phyloP scores from a whole-genome alignment of 2,329 filamentous ascomycete genomes.

The Talaromyces sp. region DNA sequence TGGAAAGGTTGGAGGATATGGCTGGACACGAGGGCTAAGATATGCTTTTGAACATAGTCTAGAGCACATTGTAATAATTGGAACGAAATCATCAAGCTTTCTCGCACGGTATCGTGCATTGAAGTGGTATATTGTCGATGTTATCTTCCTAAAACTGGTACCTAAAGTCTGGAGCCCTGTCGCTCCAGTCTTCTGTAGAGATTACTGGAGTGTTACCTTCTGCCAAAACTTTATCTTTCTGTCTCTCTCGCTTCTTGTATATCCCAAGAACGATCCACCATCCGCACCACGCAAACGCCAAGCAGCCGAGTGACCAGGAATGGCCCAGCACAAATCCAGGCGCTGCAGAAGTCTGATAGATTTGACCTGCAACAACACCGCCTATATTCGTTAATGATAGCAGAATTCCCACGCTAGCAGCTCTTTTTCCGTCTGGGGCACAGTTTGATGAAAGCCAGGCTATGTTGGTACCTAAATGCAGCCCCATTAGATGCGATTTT shows the following conservation, averaged over 20 bases:
- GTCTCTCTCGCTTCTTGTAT: neutral
- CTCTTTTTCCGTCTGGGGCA: constrained; percentile 71
- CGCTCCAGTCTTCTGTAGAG: neutral
- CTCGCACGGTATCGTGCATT: neutral
- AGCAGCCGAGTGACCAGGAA: constrained; percentile 1
- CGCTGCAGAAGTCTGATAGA: constrained; percentile 1
- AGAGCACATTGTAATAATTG: neutral
- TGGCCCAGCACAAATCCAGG: constrained; percentile 3
- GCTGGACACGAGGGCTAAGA: constrained; percentile 26
- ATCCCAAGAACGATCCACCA: constrained; percentile 2
- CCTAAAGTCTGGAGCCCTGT: constrained; percentile 1
- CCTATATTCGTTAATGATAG: constrained; percentile 65
- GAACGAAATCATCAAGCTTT: neutral
- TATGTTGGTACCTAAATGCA: constrained; percentile 36
- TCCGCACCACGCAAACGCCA: constrained; percentile 1
- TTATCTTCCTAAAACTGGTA: constrained; percentile 4
- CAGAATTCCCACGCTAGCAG: constrained; percentile 66
- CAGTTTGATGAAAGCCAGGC: constrained; percentile 61
- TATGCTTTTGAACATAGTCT: neutral
- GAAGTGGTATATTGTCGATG: neutral
- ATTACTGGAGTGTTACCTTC: neutral
- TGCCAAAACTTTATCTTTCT: neutral
- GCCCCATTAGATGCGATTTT: neutral
- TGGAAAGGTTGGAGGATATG: constrained; percentile 38
- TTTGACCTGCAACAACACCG: constrained; percentile 53